Percentiles rank a stretch among this genome's conserved stretches.
Evolutionary conservation across 140 eudicot species (phyloP).

Genomic region (Anethum foeniculum): DNA sequence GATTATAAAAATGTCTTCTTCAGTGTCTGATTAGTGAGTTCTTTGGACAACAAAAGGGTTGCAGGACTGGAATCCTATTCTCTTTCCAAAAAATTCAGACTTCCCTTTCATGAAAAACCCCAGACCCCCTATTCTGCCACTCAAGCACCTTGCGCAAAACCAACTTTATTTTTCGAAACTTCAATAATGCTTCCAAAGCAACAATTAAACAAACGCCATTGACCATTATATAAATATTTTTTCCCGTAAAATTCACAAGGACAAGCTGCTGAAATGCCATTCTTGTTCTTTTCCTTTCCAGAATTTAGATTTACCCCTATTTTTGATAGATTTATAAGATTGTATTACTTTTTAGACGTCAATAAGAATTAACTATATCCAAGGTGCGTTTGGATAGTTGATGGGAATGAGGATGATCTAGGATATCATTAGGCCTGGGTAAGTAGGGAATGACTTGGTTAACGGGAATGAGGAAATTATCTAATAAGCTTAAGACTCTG

Average conservation of each 20-base stretch:
- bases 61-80: neutral
- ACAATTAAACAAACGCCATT: neutral
- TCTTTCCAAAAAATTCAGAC: neutral
- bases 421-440: neutral
- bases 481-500: neutral
- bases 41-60: neutral
- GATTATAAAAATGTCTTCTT: neutral
- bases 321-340: neutral
- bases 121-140: too few species aligned
- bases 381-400: neutral
- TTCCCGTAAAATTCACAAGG: neutral
- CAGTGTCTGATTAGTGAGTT: neutral
- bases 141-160: neutral
- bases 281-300: neutral
- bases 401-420: neutral
- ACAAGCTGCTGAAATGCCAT: neutral
- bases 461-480: too few species aligned
- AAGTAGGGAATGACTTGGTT: neutral
- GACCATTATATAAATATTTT: neutral
- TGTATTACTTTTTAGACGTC: neutral
- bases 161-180: neutral
- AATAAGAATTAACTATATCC: neutral
- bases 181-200: neutral
- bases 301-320: neutral
- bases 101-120: too few species aligned